Percentiles rank a stretch among this genome's conserved stretches.
phyloP scores from a whole-genome alignment of 2,329 filamentous ascomycete genomes.

The Didymella lethalis region DNA sequence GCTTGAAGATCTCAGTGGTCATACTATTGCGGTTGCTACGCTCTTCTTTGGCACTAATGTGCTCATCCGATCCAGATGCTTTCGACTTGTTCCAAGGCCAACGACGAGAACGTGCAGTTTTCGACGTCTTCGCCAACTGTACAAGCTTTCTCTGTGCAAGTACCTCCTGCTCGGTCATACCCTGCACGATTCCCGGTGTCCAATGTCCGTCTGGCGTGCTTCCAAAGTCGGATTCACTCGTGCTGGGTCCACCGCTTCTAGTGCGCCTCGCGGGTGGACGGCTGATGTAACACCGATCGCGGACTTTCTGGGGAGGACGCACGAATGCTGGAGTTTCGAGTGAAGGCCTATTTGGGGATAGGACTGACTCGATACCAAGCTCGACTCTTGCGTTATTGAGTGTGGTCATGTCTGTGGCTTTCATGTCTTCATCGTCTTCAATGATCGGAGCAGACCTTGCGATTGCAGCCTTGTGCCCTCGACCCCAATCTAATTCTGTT shows the following conservation, averaged over 20 bases:
- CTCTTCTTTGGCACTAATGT: slow-evolving; percentile 6
- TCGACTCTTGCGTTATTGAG: not conserved
- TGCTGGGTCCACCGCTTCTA: slow-evolving; percentile 24
- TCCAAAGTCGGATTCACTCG: slow-evolving; percentile 24
- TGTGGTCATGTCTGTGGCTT: not conserved
- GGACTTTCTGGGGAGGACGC: slow-evolving; percentile 17
- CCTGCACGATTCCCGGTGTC: slow-evolving; percentile 13
- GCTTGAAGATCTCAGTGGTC: slow-evolving; percentile 32
- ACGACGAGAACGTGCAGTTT: slow-evolving; percentile 23
- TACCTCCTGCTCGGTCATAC: slow-evolving; percentile 19
- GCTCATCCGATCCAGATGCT: slow-evolving; percentile 11
- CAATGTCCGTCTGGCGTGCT: slow-evolving; percentile 20
- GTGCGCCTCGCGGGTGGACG: slow-evolving; percentile 19
- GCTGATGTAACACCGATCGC: slow-evolving; percentile 26
- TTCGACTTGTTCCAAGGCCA: slow-evolving; percentile 31
- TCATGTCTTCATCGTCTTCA: slow-evolving; percentile 16
- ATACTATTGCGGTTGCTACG: slow-evolving; percentile 8
- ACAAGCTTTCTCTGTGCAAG: slow-evolving; percentile 25
- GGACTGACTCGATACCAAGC: not conserved
- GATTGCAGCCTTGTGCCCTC: not conserved
- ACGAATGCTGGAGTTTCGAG: slow-evolving; percentile 18
- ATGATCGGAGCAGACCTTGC: slow-evolving; percentile 25
- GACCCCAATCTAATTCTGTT: slow-evolving; percentile 25
- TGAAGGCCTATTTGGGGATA: not conserved
- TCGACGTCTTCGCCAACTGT: slow-evolving; percentile 26